Base-by-base conservation (phyloP, 306 rosid genomes). In the Ammopiptanthus mongolicus region DNA sequence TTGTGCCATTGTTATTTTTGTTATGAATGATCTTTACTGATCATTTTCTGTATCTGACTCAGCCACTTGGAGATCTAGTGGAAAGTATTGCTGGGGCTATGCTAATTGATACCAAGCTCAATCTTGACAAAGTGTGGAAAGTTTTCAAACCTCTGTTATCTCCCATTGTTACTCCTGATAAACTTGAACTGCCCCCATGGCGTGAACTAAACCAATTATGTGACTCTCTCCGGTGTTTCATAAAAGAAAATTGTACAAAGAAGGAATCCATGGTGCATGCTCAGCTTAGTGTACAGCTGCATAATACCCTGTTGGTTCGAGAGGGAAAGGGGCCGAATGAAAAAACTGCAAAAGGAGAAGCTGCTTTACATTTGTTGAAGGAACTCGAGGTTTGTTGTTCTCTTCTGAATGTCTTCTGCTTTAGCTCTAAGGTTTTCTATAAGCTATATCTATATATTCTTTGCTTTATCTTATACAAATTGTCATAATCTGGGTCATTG, bases 61-160 rank as follows among this genome's bases (percentile, higher is more conserved):
- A 95, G 99, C 97, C 83, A 60, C 96, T 95, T 68, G 99, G 98
- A 75, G 99, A 95, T 85, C 68, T 95, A 81, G 86, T 95, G 57
- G 99, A 95, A 89, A 95, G 99, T 81, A 92, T 92, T 65, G 97
- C 91, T 10, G 97, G 97, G 70, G 97, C 99, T 46, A 79, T 92
- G 81, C 87, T 95, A 73, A 77, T 95, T 81, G 99, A 95, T 84
- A 74, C 88, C 37, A 80, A 87, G 78, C 99, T 95, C 61, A 83
- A 86, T 82, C 87, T 88, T 76, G 90, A 88, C 2, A 52, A 75
- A 85, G 96, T 95, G 74, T 95, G 99, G 99, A 86, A 79, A 59
- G 78, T 90, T 86, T 90, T 82, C 78, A 69, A 87, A 74, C 96
- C 99, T 60, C 65, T 95, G 17, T 80, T 95, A 66, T 90, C 97